phyloP scores from a whole-genome alignment of 306 rosid species.

The Ochetophila trinervis region DNA sequence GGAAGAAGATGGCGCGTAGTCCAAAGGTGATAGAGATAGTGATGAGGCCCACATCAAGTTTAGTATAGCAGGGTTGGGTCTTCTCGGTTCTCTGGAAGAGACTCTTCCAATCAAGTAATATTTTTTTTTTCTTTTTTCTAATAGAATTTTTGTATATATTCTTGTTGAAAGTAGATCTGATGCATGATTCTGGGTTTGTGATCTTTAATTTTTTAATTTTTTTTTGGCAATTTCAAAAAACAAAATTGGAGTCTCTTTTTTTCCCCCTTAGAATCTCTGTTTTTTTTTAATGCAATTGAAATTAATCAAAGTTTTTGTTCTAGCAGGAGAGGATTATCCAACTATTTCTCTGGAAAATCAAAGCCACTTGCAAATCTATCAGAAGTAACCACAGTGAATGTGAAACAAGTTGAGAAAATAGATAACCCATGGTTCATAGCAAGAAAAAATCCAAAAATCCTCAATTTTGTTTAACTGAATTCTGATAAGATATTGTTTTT shows the following conservation, averaged over 20 bases:
- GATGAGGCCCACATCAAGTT: constrained; percentile 58
- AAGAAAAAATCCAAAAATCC: too few species aligned
- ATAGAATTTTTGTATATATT: too few species aligned
- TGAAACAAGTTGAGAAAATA: constrained; percentile 58
- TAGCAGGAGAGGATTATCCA: constrained; percentile 83
- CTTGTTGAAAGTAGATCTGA: too few species aligned
- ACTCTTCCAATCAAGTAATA: constrained; percentile 90
- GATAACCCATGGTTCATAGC: constrained; percentile 83
- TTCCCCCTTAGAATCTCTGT: too few species aligned
- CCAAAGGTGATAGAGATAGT: constrained; percentile 37
- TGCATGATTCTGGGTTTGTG: too few species aligned
- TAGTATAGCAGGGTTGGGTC: constrained; percentile 37
- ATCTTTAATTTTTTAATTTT: neutral
- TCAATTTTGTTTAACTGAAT: too few species aligned
- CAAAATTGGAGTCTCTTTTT: too few species aligned
- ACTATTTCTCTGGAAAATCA: constrained; percentile 80
- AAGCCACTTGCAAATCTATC: constrained; percentile 71
- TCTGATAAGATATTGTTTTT: too few species aligned
- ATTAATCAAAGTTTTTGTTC: neutral
- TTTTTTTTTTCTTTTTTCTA: neutral
- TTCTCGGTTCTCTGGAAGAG: constrained; percentile 56
- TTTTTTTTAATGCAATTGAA: neutral
- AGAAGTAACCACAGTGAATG: constrained; percentile 41
- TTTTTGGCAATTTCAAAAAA: too few species aligned
- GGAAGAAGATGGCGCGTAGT: constrained; percentile 35